Conservation (phyloP, 306 rosid genomes). For the Ceratonia siliqua region DNA sequence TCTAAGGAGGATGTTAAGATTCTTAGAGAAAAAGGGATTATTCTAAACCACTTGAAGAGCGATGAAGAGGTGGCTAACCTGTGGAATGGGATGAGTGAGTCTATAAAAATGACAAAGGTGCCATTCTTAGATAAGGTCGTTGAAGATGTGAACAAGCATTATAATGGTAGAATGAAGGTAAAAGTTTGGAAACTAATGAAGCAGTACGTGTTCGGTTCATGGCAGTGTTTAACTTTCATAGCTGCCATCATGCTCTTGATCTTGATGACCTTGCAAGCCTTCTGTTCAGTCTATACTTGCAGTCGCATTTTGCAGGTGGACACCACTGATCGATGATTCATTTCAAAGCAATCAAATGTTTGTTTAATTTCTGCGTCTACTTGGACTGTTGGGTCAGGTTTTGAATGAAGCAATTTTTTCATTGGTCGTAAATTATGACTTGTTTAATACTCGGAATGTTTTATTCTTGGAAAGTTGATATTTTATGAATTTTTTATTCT, state of each 20-base stretch:
- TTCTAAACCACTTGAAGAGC: conserved; percentile 68
- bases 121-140: conserved; percentile 65
- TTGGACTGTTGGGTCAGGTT: not conserved
- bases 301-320: conserved; percentile 20
- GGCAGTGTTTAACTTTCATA: conserved; percentile 62
- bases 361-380: no score
- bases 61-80: conserved; percentile 60
- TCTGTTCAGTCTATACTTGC: conserved; percentile 44
- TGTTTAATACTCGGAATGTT: no score
- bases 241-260: conserved; percentile 58
- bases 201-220: conserved; percentile 57
- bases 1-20: conserved; percentile 60
- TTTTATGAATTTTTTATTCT: no score
- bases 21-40: conserved; percentile 55
- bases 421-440: not conserved
- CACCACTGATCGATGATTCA: not conserved
- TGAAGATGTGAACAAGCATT: conserved; percentile 72
- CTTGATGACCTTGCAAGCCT: conserved; percentile 49
- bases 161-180: conserved; percentile 62
- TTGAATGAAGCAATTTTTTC: not conserved
- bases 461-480: no score
- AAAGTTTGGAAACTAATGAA: conserved; percentile 49
- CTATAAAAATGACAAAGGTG: conserved; percentile 63
- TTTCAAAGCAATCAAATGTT: no score
- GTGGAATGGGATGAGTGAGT: conserved; percentile 82